Percentiles rank a stretch among this genome's conserved stretches.
phyloP scores from a whole-genome alignment of 768 basidiomycete species.

The Macrolepiota fuliginosa region DNA sequence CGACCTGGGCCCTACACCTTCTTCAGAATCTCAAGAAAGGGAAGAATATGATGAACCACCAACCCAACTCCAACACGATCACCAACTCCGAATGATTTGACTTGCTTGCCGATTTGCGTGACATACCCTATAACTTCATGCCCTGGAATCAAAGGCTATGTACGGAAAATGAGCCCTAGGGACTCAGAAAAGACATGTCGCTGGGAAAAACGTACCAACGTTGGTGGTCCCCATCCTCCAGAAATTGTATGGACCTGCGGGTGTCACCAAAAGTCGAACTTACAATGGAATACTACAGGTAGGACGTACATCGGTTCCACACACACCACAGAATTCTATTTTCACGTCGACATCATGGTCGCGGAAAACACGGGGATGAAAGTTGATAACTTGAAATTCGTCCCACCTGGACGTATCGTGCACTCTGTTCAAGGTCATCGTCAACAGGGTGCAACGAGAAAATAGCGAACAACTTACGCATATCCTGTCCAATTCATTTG shows the following conservation, averaged over 20 bases:
- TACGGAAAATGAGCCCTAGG: background rate
- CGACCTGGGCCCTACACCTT: conserved; percentile 42
- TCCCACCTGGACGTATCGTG: conserved; percentile 35
- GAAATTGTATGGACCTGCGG: conserved; percentile 36
- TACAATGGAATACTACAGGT: background rate
- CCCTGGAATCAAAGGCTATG: conserved; percentile 36
- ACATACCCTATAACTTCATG: conserved; percentile 59
- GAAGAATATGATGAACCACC: background rate
- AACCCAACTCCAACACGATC: conserved; percentile 50
- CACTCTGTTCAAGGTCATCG: conserved; percentile 20
- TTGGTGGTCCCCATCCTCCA: conserved; percentile 32
- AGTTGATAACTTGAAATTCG: conserved; percentile 41
- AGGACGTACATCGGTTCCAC: conserved; percentile 45
- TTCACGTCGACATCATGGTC: conserved; percentile 57
- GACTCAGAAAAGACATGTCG: background rate
- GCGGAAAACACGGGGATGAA: conserved; percentile 49
- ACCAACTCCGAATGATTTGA: conserved; percentile 52
- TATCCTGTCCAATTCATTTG: conserved; percentile 24
- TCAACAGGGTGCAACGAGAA: background rate
- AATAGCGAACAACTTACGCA: conserved; percentile 15
- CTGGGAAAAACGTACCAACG: conserved; percentile 18
- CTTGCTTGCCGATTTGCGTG: conserved; percentile 50
- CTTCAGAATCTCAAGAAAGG: conserved; percentile 17
- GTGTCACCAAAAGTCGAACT: background rate
- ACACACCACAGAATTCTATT: conserved; percentile 49